Conservation (phyloP, 2,329 filamentous ascomycete species). For the Botrytis cinerea region DNA sequence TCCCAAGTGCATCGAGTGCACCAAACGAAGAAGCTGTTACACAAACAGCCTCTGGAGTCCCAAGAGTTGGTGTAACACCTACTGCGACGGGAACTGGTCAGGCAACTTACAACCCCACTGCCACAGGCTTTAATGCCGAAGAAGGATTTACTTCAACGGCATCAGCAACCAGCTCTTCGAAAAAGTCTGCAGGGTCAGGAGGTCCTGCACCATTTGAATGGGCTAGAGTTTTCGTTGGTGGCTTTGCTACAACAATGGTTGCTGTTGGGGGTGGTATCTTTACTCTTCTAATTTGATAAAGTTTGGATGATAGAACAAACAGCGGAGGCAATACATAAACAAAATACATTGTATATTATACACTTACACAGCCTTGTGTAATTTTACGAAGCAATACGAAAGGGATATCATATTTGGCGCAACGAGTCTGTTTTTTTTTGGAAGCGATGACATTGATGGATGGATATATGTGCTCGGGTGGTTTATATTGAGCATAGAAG, state of each 20-base stretch:
- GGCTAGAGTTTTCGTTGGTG: constrained; percentile 33
- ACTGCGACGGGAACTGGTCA: constrained; percentile 27
- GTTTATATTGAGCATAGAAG: constrained; percentile 5
- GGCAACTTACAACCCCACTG: constrained; percentile 37
- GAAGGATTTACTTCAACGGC: constrained; percentile 34
- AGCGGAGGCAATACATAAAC: constrained; percentile 7
- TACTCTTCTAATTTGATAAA: constrained; percentile 23
- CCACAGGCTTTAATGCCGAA: constrained; percentile 37
- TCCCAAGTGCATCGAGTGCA: constrained; percentile 36
- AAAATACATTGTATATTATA: constrained; percentile 13
- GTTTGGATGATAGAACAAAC: not conserved
- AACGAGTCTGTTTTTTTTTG: not conserved
- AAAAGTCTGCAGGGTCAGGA: constrained; percentile 35
- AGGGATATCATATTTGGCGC: constrained; percentile 6
- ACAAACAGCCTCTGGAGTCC: constrained; percentile 37
- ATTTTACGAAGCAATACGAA: not conserved
- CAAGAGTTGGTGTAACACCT: constrained; percentile 29
- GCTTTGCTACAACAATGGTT: constrained; percentile 30
- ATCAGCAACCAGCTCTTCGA: constrained; percentile 24
- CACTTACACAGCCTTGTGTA: constrained; percentile 9
- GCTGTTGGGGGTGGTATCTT: constrained; percentile 38
- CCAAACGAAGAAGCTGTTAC: constrained; percentile 34
- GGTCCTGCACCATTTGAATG: constrained; percentile 37
- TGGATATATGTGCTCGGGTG: not conserved
- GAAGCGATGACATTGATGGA: not conserved